Base-by-base conservation (phyloP, 1,284 basidiomycete genomes). In the Stereum hirsutum region DNA sequence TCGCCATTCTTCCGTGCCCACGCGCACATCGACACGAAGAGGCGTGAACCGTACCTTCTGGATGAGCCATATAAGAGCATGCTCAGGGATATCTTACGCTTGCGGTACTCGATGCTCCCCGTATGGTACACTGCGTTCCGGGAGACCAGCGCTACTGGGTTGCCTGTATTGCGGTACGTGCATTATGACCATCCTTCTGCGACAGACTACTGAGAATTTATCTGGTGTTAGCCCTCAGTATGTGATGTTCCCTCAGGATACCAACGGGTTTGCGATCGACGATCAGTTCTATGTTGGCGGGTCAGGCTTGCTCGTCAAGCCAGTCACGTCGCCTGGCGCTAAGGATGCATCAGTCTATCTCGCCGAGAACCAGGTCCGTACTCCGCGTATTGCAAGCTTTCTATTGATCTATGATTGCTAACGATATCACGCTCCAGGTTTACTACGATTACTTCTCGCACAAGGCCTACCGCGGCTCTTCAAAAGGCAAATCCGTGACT, bases 1-100 rank as follows among this genome's bases (percentile, higher is more conserved):
- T 85, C 85, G 50, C 95, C 95, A 3, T 99, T 99, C 78, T 95
- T 99, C 84, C 81, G 95, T 42, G 95, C 95, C 0, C 96, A 99
- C 63, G 96, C 95, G 4, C 94, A 98, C 62, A 86, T 97, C 54
- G 96, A 99, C 63, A 96, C 95, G 34, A 99, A 98, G 68, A 81
- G 96, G 33, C 81, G 95, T 38, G 96, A 99, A 63, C 95, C 95
- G 0, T 99, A 86, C 70, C 73, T 99, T 0, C 76, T 89, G 42
- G 89, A 92, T 14, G 86, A 96, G 56, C 92, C 93, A 0, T 84
- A 89, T 65, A 86, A 87, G 64, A 71, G 78, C 28, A 84, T 91
- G 34, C 64, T 98, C 25, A 77, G 85, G 26, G 81, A 90, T 50
- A 74, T 86, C 38, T 69, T 99, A 44, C 77, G 86, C 27, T 66